Evolutionary conservation across 768 basidiomycete species (phyloP).

Genomic region (Pleurotus giganteus): DNA sequence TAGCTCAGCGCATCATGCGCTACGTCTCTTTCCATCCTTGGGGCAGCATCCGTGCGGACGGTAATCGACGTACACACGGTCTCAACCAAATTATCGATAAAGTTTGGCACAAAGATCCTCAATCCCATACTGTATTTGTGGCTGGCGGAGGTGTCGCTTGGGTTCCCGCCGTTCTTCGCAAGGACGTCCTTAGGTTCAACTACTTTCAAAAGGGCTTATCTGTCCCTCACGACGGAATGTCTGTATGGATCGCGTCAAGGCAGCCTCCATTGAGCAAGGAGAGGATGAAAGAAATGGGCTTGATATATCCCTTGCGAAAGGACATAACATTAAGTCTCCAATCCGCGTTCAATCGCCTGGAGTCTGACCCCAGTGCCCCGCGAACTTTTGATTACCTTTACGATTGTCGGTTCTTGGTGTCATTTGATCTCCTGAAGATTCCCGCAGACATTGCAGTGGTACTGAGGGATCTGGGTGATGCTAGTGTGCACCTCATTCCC

Average conservation of each 20-base stretch:
- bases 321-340: conserved; percentile 38
- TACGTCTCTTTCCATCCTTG: conserved; percentile 74
- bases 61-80: conserved; percentile 44
- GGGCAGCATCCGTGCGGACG: conserved; percentile 68
- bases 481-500: conserved; percentile 32
- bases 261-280: conserved; percentile 42
- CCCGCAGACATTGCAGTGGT: conserved; percentile 33
- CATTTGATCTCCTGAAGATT: conserved; percentile 40
- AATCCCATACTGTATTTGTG: conserved; percentile 34
- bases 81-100: conserved; percentile 45
- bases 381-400: conserved; percentile 44
- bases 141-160: conserved; percentile 66
- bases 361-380: conserved; percentile 14
- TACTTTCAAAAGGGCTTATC: conserved; percentile 10
- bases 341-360: conserved; percentile 15
- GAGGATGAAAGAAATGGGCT: conserved; percentile 23
- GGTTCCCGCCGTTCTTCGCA: conserved; percentile 46
- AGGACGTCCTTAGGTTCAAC: conserved; percentile 19
- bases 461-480: conserved; percentile 19
- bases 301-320: conserved; percentile 28
- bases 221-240: conserved; percentile 18
- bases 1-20: conserved; percentile 59
- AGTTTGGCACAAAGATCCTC: conserved; percentile 42
- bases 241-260: conserved; percentile 66
- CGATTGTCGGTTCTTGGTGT: conserved; percentile 64